Base-by-base conservation (phyloP, 768 basidiomycete genomes). In the Leccinum pellstonianum region DNA sequence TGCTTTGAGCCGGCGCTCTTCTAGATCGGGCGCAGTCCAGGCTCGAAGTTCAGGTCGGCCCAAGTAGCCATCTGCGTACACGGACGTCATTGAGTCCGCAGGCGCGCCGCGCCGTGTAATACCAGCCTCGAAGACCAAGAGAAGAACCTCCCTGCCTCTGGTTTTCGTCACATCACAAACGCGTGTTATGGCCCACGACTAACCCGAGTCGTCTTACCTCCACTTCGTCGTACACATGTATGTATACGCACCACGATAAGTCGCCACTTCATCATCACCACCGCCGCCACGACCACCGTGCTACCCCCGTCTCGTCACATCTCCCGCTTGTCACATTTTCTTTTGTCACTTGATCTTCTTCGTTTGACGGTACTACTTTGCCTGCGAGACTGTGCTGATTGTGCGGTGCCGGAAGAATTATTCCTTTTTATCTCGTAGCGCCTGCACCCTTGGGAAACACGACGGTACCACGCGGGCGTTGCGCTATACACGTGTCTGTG, bases 401-500 rank as follows among this genome's bases (percentile, higher is more conserved):
- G 52, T 53, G 62, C 58, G 51, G 60, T 47, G 37, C 46, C 59
- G 43, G 37, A 53, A 37, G 27, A 43, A 43, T 10, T 9, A 19
- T 9, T 43, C 10, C 41, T 10, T 41, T 41, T n/a, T n/a, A 56
- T 37, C 25, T 54, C 27, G 47, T 35, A 43, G n/a, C n/a, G 46
- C 31, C 31, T 51, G 11, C 53, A 53, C 19, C 31, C 4, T 50
- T 54, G 21, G 47, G 31, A 49, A 47, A 49, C 55, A 38, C 52
- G 33, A 23, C 52, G 29, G 57, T 12, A 21, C 48, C 57, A 52
- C 49, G 49, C 19, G 46, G 31, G 54, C 27, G 41, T 41, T 46
- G 27, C 29, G 14, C 37, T 38, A 46, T 15, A 57, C 65, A 60
- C 46, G 54, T 55, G 65, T 25, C 15, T 10, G 50, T 27, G 29